Evolutionary conservation across 2,329 filamentous ascomycete genomes (phyloP).

Genomic region (Xylaria sp.): DNA sequence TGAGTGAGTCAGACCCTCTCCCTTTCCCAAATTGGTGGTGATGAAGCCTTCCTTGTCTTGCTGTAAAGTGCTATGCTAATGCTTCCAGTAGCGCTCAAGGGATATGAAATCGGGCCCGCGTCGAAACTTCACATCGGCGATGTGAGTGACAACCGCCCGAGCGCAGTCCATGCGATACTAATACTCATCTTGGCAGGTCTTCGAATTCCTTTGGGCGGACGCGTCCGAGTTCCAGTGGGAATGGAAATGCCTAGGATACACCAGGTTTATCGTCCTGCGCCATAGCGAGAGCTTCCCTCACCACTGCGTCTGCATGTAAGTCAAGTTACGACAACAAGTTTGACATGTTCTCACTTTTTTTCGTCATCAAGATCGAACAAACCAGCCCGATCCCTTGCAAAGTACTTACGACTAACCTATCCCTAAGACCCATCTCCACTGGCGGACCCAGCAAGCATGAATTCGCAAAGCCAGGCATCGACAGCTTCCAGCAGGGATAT

Average conservation of each 20-base stretch:
- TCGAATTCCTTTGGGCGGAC: conserved; percentile 55
- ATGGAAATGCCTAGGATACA: conserved; percentile 54
- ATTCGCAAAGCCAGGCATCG: conserved; percentile 54
- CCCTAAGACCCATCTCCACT: conserved; percentile 50
- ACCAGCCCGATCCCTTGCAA: conserved; percentile 5
- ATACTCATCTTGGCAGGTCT: conserved; percentile 46
- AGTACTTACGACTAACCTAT: conserved; percentile 35
- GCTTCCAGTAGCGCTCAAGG: conserved; percentile 48
- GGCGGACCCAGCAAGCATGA: conserved; percentile 48
- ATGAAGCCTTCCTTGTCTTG: conserved; percentile 8
- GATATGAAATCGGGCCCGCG: conserved; percentile 52
- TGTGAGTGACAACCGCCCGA: conserved; percentile 43
- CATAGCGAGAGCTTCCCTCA: conserved; percentile 53
- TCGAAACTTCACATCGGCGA: conserved; percentile 52
- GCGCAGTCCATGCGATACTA: conserved; percentile 20
- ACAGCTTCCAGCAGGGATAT: conserved; percentile 52
- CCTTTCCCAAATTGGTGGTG: not conserved
- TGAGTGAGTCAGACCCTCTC: conserved; percentile 45
- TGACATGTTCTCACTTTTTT: conserved; percentile 10
- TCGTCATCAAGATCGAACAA: conserved; percentile 20
- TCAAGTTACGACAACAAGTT: conserved; percentile 29
- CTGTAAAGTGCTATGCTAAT: conserved; percentile 19
- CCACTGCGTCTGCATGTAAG: conserved; percentile 54
- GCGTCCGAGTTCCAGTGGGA: conserved; percentile 53
- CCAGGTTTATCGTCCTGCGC: conserved; percentile 53